These are phyloP conservation scores for Talaromyces marneffei DNA, from an alignment of 2,329 filamentous ascomycete genomes.

Conservation along the genomic window DNA sequence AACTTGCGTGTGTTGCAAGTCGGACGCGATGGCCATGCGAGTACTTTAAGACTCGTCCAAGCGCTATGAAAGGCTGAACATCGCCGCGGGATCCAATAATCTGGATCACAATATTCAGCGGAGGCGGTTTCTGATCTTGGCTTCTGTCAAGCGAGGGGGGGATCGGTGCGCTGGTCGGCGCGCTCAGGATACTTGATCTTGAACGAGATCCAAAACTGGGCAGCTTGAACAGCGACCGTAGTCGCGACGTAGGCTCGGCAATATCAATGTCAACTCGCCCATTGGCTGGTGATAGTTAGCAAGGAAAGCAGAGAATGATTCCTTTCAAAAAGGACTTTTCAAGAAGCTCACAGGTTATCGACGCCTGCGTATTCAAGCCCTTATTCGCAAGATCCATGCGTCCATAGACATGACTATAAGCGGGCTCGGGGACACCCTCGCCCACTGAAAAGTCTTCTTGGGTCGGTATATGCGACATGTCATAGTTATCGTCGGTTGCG, in stretches of 20 bases:
- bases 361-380: slow-evolving; percentile 13
- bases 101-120: slow-evolving; percentile 62
- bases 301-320: too few relatives aligned
- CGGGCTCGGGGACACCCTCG: slow-evolving; percentile 6
- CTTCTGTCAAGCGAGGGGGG: slow-evolving; percentile 65
- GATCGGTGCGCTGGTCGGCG: slow-evolving; percentile 38
- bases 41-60: slow-evolving; percentile 60
- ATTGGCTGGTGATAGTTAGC: slow-evolving; percentile 48
- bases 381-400: slow-evolving; percentile 12
- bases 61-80: slow-evolving; percentile 68
- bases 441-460: slow-evolving; percentile 7
- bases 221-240: slow-evolving; percentile 59
- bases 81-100: slow-evolving; percentile 70
- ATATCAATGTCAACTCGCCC: slow-evolving; percentile 76
- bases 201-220: slow-evolving; percentile 54
- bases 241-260: slow-evolving; percentile 60
- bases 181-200: slow-evolving; percentile 33
- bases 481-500: not conserved
- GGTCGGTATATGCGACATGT: slow-evolving; percentile 1
- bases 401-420: slow-evolving; percentile 11
- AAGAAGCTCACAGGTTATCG: slow-evolving; percentile 6
- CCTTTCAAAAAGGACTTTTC: too few relatives aligned
- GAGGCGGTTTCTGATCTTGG: slow-evolving; percentile 37
- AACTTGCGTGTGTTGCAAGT: slow-evolving; percentile 65
- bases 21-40: slow-evolving; percentile 66